phyloP scores from a whole-genome alignment of 75 land plant genomes.

The Selaginella tamariscina region DNA sequence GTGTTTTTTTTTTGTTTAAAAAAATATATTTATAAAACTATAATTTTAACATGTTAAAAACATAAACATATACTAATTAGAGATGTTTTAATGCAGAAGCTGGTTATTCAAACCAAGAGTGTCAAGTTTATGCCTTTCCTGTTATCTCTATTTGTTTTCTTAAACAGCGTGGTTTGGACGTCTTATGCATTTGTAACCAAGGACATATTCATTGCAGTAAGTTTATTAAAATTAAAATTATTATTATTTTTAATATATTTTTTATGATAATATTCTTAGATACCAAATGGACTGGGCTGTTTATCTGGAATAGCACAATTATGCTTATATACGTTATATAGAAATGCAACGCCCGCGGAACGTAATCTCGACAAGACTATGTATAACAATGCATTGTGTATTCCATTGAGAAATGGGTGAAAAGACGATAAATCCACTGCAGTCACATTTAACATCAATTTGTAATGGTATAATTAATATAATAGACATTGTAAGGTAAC shows the following conservation, averaged over 20 bases:
- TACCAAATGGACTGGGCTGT: conserved; percentile 50
- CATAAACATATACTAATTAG: too few relatives aligned
- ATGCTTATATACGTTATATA: conserved; percentile 37
- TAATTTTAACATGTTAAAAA: too few relatives aligned
- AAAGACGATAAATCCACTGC: too few relatives aligned
- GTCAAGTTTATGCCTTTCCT: conserved; percentile 82
- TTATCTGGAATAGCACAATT: conserved; percentile 32
- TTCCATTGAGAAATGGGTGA: too few relatives aligned
- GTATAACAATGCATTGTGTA: background rate
- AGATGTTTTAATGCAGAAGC: conserved; percentile 33
- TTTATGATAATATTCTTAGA: conserved; percentile 17
- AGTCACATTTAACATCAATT: too few relatives aligned
- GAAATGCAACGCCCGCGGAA: conserved; percentile 25
- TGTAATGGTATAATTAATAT: too few relatives aligned
- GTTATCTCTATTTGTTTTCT: conserved; percentile 63
- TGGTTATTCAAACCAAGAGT: conserved; percentile 47
- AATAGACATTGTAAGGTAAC: too few relatives aligned
- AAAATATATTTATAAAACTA: too few relatives aligned
- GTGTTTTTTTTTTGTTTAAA: too few relatives aligned
- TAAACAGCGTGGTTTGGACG: conserved; percentile 57
- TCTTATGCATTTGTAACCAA: conserved; percentile 34
- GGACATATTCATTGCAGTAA: conserved; percentile 20
- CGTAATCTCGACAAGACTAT: background rate
- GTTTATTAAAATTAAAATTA: background rate
- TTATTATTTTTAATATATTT: background rate